Conservation (phyloP, 495 filamentous ascomycete genomes). For the Neurospora sp. region DNA sequence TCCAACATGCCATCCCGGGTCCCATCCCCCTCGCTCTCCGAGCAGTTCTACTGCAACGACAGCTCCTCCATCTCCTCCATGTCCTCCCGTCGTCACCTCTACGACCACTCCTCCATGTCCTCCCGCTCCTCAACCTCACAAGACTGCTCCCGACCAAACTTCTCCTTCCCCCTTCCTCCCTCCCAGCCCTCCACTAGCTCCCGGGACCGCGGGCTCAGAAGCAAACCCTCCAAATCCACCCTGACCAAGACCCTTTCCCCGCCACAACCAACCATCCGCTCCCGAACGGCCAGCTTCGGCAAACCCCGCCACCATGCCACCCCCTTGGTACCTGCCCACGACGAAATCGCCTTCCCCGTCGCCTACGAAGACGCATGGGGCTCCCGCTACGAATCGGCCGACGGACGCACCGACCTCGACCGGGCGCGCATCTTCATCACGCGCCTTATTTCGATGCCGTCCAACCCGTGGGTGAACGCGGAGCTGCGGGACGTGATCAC, state of each 20-base stretch:
- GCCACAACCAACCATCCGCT: not conserved
- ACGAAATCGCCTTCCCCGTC: slow-evolving; percentile 19
- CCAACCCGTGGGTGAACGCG: slow-evolving; percentile 10
- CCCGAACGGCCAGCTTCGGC: not conserved
- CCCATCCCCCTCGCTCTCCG: not conserved
- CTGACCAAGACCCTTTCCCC: not conserved
- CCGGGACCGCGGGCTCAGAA: not conserved
- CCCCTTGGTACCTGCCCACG: not conserved
- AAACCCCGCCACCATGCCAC: not conserved
- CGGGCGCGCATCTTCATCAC: slow-evolving; percentile 23
- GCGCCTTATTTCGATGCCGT: slow-evolving; percentile 19
- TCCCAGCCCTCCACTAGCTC: not conserved
- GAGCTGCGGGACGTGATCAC: slow-evolving; percentile 18
- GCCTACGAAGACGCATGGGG: slow-evolving; percentile 28
- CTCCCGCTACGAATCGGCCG: slow-evolving; percentile 1
- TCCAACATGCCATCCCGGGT: not conserved
- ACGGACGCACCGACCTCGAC: slow-evolving; percentile 16
- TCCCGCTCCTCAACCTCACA: not conserved
- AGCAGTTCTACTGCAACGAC: not conserved
- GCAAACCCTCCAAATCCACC: not conserved
- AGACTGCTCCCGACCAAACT: not conserved
- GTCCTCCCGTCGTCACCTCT: not conserved
- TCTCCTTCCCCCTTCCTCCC: not conserved
- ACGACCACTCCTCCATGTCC: not conserved
- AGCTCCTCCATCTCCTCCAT: not conserved